Evolutionary conservation across 2,329 filamentous ascomycete species (phyloP), one percentile per base, ranked within the genome.

Genomic region (Hysterium pulicare): DNA sequence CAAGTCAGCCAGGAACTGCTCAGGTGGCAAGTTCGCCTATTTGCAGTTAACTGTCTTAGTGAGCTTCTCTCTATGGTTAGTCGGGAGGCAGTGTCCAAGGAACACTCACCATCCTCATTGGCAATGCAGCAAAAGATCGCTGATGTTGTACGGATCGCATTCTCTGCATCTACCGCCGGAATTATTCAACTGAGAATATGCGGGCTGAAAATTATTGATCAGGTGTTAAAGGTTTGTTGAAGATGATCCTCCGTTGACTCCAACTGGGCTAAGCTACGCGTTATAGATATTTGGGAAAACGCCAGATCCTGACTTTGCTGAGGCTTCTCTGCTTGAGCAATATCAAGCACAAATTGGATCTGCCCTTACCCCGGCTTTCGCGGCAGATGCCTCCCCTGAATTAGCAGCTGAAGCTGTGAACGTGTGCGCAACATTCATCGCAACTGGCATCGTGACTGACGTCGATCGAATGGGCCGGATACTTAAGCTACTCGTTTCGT

Each of bases 401-500:
- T 75, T 98, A 13, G 94, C 93, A 6, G 90, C 93, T 0, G 91
- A 96, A 62, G 93, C 94, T 13, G 88, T 98, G 50, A 95, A 95
- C 57, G 93, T 98, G 5, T 98, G 93, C 59, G 93, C 91, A n/a
- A 90, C 87, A 1, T 98, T 98, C 68, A 94, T 98, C 58, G 87
- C 91, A 0, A 96, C 91, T 0, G 93, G 93, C 11, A 97, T 98
- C 42, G 93, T 98, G 7, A 96, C 90, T 0, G 93, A 97, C 66
- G 83, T 97, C 7, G 94, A 98, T 54, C 83, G 93, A n/a, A 98
- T 98, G 93, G 93, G 93, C 17, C 85, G 93, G 43, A 98, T 98
- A 40, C 77, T 98, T 43, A 97, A 96, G 70, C 86, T 95, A 1
- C 77, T 98, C 2, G 87, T 96, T 5, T 84, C 85, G 33, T 90